phyloP scores from a whole-genome alignment of 2,329 filamentous ascomycete species.

The Fusarium sp. region DNA sequence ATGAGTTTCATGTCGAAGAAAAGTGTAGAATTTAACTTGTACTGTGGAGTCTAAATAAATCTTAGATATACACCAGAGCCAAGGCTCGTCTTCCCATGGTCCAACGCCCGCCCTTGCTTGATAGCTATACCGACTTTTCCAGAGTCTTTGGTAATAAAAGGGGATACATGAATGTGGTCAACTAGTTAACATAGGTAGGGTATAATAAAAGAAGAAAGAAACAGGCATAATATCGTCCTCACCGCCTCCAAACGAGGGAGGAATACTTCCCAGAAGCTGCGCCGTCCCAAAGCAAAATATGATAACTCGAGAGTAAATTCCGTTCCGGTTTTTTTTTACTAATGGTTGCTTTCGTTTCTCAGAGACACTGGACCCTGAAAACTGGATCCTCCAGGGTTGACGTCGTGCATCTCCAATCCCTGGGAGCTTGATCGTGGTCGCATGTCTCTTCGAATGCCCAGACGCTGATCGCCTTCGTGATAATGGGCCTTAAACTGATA shows the following conservation, averaged over 20 bases:
- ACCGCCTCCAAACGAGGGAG: slow-evolving; percentile 37
- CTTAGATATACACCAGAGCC: slow-evolving; percentile 25
- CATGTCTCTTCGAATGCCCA: slow-evolving; percentile 66
- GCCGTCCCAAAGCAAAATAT: slow-evolving; percentile 28
- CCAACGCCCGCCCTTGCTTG: slow-evolving; percentile 28
- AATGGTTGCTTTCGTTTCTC: slow-evolving; percentile 52
- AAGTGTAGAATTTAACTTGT: slow-evolving; percentile 11
- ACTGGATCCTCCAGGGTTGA: slow-evolving; percentile 60
- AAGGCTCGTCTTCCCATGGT: slow-evolving; percentile 14
- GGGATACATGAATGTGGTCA: slow-evolving; percentile 29
- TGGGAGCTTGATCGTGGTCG: slow-evolving; percentile 66
- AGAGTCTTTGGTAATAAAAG: slow-evolving; percentile 25
- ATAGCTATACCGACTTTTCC: slow-evolving; percentile 30
- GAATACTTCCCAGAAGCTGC: slow-evolving; percentile 47
- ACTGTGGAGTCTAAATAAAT: slow-evolving; percentile 24
- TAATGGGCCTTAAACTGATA: slow-evolving; percentile 86
- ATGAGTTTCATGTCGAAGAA: neutral
- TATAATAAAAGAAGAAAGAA: slow-evolving; percentile 42
- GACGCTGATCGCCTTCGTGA: slow-evolving; percentile 84
- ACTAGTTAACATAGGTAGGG: slow-evolving; percentile 38
- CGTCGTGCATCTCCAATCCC: slow-evolving; percentile 84
- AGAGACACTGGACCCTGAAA: slow-evolving; percentile 69
- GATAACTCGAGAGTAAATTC: slow-evolving; percentile 20
- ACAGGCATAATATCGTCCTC: slow-evolving; percentile 42
- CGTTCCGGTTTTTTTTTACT: slow-evolving; percentile 17